phyloP scores from a whole-genome alignment of 805 yeast genomes.

The Wickerhamomyces silvicola region DNA sequence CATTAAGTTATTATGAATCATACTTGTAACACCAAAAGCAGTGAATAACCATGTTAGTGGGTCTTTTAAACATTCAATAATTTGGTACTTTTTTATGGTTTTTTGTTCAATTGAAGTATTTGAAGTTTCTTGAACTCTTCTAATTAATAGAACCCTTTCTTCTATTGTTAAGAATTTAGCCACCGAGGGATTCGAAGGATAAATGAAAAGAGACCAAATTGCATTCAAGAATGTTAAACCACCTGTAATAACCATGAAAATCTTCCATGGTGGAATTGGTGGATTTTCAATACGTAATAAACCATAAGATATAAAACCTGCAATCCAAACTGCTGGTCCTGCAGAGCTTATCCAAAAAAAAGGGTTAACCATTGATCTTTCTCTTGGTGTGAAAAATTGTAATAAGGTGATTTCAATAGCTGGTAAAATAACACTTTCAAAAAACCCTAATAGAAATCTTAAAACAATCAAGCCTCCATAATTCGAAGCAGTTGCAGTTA shows the following conservation, averaged over 20 bases:
- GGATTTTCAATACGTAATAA: slow-evolving; percentile 6
- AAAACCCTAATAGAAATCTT: slow-evolving; percentile 33
- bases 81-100: slow-evolving; percentile 31
- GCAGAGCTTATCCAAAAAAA: slow-evolving; percentile 36
- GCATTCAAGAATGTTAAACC: slow-evolving; percentile 32
- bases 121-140: slow-evolving; percentile 28
- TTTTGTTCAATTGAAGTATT: slow-evolving; percentile 34
- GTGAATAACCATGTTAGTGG: slow-evolving; percentile 28
- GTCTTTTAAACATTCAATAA: slow-evolving; percentile 34
- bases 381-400: slow-evolving; percentile 32
- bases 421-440: slow-evolving; percentile 29
- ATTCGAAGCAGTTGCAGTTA: slow-evolving; percentile 22
- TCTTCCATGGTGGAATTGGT: slow-evolving; percentile 32
- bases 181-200: slow-evolving; percentile 42
- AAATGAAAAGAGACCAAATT: slow-evolving; percentile 24
- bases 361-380: slow-evolving; percentile 38
- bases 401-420: slow-evolving; percentile 31
- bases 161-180: slow-evolving; percentile 32
- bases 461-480: slow-evolving; percentile 23
- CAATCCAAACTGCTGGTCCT: slow-evolving; percentile 29
- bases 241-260: slow-evolving; percentile 41
- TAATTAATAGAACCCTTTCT: slow-evolving; percentile 35
- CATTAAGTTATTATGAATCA: slow-evolving; percentile 38
- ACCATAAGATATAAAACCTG: slow-evolving; percentile 29
- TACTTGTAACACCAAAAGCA: slow-evolving; percentile 31